Base-by-base conservation (phyloP, 2,329 filamentous ascomycete species). In the Magnaporthiopsis incrustans region DNA sequence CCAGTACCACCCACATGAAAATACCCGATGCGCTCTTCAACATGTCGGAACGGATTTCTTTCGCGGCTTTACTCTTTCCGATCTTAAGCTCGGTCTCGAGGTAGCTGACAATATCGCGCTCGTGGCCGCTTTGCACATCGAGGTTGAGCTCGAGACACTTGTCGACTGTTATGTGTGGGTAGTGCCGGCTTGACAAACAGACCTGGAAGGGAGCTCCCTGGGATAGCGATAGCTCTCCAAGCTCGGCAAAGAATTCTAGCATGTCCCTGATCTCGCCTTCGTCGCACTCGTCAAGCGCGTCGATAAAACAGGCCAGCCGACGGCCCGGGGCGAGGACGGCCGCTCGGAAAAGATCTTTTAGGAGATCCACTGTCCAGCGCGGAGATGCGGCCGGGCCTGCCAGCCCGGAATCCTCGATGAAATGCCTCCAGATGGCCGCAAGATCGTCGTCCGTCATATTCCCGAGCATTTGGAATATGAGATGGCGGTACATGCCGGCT, bases 231-330 rank as follows among this genome's bases (percentile, higher is more conserved):
- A 68, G 10, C 4, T 76, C 67, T 0, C 74, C 73, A 0, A 82
- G 64, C 0, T 73, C 66, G 62, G 80, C 73, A 18, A 83, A 77
- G 63, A 77, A 78, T 0, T 67, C 57, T 1, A 82, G 68, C 76
- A 83, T 81, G 0, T 75, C 72, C 38, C 73, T 72, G 2, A 78
- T 70, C 60, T 82, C 70, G 1, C 69, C 62, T 63, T 80, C 77
- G 8, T 79, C 72, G 64, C 79, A 82, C 66, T 83, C 81, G 57
- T 84, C 80, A 0, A 83, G 71, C 0, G 80, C 81, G 62, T 82
- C 79, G 1, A 77, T 68, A 32, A 73, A 76, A 0, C 69, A 71
- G 0, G 65, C 63, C 11, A 70, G 44, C 4, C 50, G 22, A 15
- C 27, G 32, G 1, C 60, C 57, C 14, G 70, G 65, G 2, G 22